phyloP scores from a whole-genome alignment of 805 yeast species.

The Sugiyamaella valdiviana region DNA sequence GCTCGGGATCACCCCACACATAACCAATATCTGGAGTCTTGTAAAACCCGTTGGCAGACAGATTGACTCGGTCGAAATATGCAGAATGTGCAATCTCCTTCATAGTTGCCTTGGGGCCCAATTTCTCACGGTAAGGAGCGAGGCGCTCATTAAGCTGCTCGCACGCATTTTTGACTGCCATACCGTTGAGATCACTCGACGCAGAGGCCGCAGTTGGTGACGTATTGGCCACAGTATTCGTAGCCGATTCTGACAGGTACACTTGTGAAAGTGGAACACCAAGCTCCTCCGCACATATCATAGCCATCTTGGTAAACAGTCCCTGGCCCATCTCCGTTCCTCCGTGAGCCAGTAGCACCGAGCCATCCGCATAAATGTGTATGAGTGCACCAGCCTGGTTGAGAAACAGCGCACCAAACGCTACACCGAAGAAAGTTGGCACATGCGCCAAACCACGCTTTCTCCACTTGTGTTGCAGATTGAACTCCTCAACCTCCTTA shows the following conservation, averaged over 20 bases:
- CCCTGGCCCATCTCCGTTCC: slow-evolving; percentile 51
- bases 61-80: slow-evolving; percentile 40
- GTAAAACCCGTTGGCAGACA: slow-evolving; percentile 45
- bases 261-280: slow-evolving; percentile 38
- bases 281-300: slow-evolving; percentile 42
- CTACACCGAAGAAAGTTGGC: slow-evolving; percentile 45
- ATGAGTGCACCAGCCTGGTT: slow-evolving; percentile 46
- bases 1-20: slow-evolving; percentile 37
- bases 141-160: slow-evolving; percentile 40
- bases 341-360: slow-evolving; percentile 42
- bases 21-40: slow-evolving; percentile 46
- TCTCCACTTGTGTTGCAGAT: slow-evolving; percentile 38
- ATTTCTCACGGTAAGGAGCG: slow-evolving; percentile 34
- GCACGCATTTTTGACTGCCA: slow-evolving; percentile 45
- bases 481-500: slow-evolving; percentile 38
- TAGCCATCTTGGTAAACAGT: slow-evolving; percentile 43
- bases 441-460: slow-evolving; percentile 42
- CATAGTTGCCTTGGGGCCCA: slow-evolving; percentile 37
- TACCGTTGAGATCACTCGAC: slow-evolving; percentile 44
- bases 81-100: slow-evolving; percentile 38
- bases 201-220: slow-evolving; percentile 48
- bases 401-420: slow-evolving; percentile 41
- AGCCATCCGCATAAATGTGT: slow-evolving; percentile 43
- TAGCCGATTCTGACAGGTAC: slow-evolving; percentile 42
- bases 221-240: slow-evolving; percentile 43